Conservation (phyloP, 2,329 filamentous ascomycete genomes). For the Lachnellula hyalina region DNA sequence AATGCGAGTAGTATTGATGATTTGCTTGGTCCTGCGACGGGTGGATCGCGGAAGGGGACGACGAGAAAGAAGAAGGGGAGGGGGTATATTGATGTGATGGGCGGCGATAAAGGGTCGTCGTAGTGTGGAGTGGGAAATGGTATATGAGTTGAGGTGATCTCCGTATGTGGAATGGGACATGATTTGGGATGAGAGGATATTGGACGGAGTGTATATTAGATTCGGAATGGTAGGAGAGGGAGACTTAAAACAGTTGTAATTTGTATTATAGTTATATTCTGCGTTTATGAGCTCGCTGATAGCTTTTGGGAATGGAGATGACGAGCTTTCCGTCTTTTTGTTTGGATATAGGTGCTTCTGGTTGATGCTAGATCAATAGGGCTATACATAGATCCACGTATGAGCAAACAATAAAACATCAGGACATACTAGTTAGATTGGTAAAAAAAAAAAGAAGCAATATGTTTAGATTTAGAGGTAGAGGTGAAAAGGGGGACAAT, state of each 20-base stretch:
- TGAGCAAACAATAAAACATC: no score
- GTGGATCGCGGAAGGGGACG: constrained; percentile 57
- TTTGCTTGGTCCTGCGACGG: constrained; percentile 68
- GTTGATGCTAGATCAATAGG: no score
- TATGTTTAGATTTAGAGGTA: no score
- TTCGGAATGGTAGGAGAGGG: background rate
- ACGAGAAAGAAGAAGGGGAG: constrained; percentile 73
- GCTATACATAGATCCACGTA: no score
- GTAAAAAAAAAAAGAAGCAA: no score
- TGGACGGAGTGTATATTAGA: background rate
- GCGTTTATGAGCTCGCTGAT: background rate
- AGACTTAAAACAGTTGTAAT: background rate
- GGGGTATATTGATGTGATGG: constrained; percentile 95
- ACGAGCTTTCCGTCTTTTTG: background rate
- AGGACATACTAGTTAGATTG: no score
- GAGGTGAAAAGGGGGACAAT: no score
- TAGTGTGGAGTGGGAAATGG: background rate
- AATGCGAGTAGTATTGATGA: constrained; percentile 95
- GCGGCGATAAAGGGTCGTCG: constrained; percentile 16
- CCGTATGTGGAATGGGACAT: background rate
- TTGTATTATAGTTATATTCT: background rate
- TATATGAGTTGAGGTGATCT: background rate
- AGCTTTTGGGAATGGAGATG: background rate
- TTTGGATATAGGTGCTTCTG: no score
- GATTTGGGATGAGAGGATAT: background rate